Evolutionary conservation across 1,284 basidiomycete species (phyloP), one percentile per base, ranked within the genome.

Genomic region (Neonothopanus nambi): DNA sequence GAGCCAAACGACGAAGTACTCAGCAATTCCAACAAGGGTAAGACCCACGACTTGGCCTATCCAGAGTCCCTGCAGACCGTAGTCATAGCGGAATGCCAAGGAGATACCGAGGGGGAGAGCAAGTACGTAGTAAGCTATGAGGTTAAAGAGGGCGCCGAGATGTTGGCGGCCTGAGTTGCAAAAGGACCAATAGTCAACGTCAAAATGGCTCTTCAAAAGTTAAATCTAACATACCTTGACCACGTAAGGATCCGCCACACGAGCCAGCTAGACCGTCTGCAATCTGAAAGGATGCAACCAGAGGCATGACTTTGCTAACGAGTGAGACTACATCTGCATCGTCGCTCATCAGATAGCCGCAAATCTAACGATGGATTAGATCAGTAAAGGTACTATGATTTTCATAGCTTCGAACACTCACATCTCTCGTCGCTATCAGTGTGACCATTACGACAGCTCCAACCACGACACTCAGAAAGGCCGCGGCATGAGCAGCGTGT

Each of bases 201-300:
- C n/a, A n/a, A n/a, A n/a, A n/a, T n/a, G n/a, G n/a, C n/a, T n/a
- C n/a, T n/a, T n/a, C n/a, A n/a, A n/a, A n/a, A n/a, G n/a, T n/a
- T n/a, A 38, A 51, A 40, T 20, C 21, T 39, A 51, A 30, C 55
- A 35, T 59, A 80, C 84, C 82, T 73, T 86, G 84, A 8, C 85
- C 84, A 56, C 87, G 82, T 43, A 89, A 73, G 30, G 84, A 77
- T 15, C 87, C 87, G 23, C 87, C 86, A 56, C 87, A 88, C 1
- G 86, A 83, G 20, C 85, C 85, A 7, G 86, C 88, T 4, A 89
- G 69, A 3, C 87, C 88, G 60, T 90, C 87, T 2, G 85, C 86
- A 13, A 85, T 83, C 69, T 91, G 89, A 66, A 91, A 91, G 0
- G 87, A 87, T 2, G 89, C 89, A 0, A 91, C 87, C 15, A 89